phyloP scores from a whole-genome alignment of 2,329 filamentous ascomycete genomes.

The Hymenoscyphus scutula region DNA sequence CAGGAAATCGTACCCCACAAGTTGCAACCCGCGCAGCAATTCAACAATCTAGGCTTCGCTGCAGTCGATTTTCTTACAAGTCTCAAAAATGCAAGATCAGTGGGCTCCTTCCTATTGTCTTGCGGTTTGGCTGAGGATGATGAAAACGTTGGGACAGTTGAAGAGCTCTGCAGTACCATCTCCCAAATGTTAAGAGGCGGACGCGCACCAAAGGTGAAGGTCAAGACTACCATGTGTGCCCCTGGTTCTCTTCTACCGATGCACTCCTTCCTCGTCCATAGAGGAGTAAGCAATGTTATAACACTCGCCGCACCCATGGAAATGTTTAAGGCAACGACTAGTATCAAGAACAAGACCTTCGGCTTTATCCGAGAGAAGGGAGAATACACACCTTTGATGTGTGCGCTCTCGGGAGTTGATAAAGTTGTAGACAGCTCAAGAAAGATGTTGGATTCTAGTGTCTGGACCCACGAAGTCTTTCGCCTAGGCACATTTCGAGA shows the following conservation, averaged over 20 bases:
- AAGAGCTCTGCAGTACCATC: background rate
- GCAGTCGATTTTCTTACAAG: background rate
- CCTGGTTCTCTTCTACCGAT: background rate
- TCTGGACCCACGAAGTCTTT: conserved; percentile 2
- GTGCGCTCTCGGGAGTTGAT: background rate
- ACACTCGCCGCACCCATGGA: background rate
- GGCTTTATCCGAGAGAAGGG: background rate
- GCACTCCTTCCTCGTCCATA: background rate
- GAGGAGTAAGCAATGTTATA: background rate
- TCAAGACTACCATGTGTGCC: background rate
- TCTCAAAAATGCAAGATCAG: background rate
- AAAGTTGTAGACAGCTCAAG: background rate
- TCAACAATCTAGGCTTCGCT: background rate
- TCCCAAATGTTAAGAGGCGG: background rate
- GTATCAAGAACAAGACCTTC: conserved; percentile 5
- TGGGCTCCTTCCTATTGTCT: background rate
- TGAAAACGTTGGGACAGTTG: background rate
- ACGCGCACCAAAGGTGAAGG: background rate
- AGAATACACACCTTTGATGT: background rate
- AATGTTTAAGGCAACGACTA: background rate
- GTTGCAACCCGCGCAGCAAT: background rate
- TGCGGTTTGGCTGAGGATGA: background rate
- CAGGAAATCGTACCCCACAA: too few relatives aligned
- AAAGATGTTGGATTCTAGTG: background rate
- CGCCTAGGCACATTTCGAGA: background rate